These are phyloP conservation scores for Solanum hybrid DNA, from an alignment of 305 asterid genomes.

Conservation along the genomic window DNA sequence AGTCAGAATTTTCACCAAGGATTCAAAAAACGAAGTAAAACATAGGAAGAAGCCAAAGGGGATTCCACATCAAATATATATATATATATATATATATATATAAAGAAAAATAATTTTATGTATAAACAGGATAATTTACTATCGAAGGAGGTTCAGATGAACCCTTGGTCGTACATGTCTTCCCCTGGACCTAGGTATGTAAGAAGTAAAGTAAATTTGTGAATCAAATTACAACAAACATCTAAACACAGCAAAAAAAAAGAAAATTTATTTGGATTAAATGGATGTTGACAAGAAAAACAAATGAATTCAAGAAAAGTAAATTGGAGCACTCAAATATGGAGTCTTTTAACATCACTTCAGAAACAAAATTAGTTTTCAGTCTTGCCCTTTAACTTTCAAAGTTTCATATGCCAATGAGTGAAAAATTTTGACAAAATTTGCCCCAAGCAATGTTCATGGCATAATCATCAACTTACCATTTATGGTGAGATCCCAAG, in stretches of 20 bases:
- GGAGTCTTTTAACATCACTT: neutral
- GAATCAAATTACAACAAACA: neutral
- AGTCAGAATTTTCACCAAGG: rapidly evolving
- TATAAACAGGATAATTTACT: neutral
- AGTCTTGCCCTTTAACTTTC: neutral
- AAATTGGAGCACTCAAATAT: neutral
- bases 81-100: too few species aligned
- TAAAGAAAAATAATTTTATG: neutral
- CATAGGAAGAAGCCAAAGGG: neutral
- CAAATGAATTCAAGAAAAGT: neutral
- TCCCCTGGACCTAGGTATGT: neutral
- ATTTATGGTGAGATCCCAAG: constrained; percentile 15
- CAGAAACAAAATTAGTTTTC: constrained; percentile 2
- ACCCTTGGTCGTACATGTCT: neutral
- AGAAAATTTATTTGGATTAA: neutral
- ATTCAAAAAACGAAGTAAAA: neutral
- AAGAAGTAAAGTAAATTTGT: neutral
- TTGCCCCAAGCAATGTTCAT: constrained; percentile 23
- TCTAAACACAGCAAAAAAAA: neutral
- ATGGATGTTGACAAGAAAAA: neutral
- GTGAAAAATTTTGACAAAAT: neutral
- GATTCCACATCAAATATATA: neutral
- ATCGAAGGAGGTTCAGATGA: neutral
- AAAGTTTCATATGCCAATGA: constrained; percentile 21
- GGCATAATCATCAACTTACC: constrained; percentile 37